Evolutionary conservation across 495 filamentous ascomycete species (phyloP), one percentile per base, ranked within the genome.

Genomic region (Aspergillus nidulans): DNA sequence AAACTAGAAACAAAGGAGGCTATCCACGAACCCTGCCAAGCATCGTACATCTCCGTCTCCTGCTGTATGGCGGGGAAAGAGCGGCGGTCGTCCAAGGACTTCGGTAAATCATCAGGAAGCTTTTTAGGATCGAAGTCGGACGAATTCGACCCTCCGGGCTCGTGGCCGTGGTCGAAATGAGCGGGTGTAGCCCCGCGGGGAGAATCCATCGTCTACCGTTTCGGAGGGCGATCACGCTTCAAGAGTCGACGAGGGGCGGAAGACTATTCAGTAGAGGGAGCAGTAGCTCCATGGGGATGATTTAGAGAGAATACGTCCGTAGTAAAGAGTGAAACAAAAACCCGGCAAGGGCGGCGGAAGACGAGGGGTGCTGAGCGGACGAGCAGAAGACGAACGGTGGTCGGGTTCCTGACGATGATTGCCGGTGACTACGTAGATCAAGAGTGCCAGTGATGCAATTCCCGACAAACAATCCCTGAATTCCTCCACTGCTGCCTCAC

Each of bases 1-100:
- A 6, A 34, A 3, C 4, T 9, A 28, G 15, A 34, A 12, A 32
- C 2, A 34, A 32, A 10, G n/a, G 38, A 28, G 12, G 21, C 32
- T 19, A 41, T 13, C 39, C 42, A 50, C 76, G 55, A 68, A 96
- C 92, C 92, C 86, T 96, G 91, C 94, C 94, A 98, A 55, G 89
- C 95, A 81, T 98, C 94, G 68, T 97, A 97, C 76, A 96, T 88
- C 80, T 97, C 92, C 21, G 91, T 95, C 76, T 97, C 92, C 43
- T 70, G 75, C 30, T 71, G 76, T 51, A 77, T 75, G 5, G 69
- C 67, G 7, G 80, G 81, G 23, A 87, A 79, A 52, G 78, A 82
- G 66, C 85, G 83, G 49, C 92, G 81, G 72, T 97, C 95, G 62
- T 97, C 88, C 54, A 98, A 78, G 42, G 91, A 92, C 60, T 84